phyloP scores from a whole-genome alignment of 139 green algal genomes.

The Chlamydomonas sp. region DNA sequence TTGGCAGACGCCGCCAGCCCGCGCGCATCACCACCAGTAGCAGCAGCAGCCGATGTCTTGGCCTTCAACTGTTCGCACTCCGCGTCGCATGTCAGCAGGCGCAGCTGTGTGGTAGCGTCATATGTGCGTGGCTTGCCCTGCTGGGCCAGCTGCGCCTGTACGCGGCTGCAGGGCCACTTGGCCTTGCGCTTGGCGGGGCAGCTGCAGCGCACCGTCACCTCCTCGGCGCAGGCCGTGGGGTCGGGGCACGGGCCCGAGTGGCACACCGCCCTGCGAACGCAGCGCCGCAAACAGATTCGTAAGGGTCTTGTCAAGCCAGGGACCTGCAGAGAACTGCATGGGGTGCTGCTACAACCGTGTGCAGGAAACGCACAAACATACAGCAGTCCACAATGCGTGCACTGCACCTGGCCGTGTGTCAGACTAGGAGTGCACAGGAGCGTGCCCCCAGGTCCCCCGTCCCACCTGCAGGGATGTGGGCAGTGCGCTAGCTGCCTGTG shows the following conservation, averaged over 20 bases:
- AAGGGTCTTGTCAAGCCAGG: too few species aligned
- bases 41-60: not conserved
- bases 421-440: too few species aligned
- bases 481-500: constrained; percentile 65
- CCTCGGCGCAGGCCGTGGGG: constrained; percentile 52
- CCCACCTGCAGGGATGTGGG: constrained; percentile 68
- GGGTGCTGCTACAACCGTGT: too few species aligned
- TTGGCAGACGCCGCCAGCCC: not conserved
- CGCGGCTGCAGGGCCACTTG: constrained; percentile 68
- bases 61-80: constrained; percentile 53
- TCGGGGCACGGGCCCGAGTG: constrained; percentile 71
- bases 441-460: not conserved
- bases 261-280: constrained; percentile 45
- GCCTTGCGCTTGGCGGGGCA: constrained; percentile 69
- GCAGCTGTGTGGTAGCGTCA: constrained; percentile 50
- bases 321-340: too few species aligned
- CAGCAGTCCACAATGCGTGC: too few species aligned
- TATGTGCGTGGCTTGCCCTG: constrained; percentile 43
- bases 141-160: constrained; percentile 57
- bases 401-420: too few species aligned
- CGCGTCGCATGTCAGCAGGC: constrained; percentile 68
- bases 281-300: too few species aligned
- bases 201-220: constrained; percentile 74
- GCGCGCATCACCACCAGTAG: not conserved
- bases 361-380: too few species aligned